Base-by-base conservation (phyloP, 768 basidiomycete species). In the Lentinula aciculospora region DNA sequence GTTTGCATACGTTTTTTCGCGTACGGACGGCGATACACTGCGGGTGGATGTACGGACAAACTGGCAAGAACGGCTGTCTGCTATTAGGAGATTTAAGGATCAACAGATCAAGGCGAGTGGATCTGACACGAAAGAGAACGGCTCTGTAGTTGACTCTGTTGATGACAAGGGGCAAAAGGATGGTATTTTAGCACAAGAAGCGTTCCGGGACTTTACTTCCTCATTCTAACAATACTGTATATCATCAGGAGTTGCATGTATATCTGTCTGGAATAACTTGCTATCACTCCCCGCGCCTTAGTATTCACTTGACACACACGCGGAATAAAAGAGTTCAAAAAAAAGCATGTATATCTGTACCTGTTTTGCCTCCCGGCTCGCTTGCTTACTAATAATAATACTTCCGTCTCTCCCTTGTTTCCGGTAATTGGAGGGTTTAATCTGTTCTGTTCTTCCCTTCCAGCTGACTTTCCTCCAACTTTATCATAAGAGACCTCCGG, bases 31-130 rank as follows among this genome's bases (percentile, higher is more conserved):
- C 44, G 91, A 92, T 63, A 90, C 86, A 8, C 71, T 71, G 58
- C 81, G 80, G 28, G 79, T 86, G 17, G 94, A 96, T 65, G 83
- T 92, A 64, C 86, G 84, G 68, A 94, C 93, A 3, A 94, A 94
- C 65, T 98, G 94, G 94, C 81, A 90, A 62, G 76, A 79, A 47
- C 82, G 94, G 50, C 68, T 95, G 62, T 84, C 90, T 64, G 79
- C 86, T 1, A 93, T 98, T 65, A 82, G 86, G 60, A 81, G 88
- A 53, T 89, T 92, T 70, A 76, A 73, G 64, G 75, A 64, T 17
- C 77, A 78, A 62, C 57, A 74, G 29, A 67, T 50, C 12, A 46
- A 53, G 37, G 49, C 39, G 10, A 47, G 3, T 28, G 44, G 15
- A 25, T 12, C 51, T 31, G n/a, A 46, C 10, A 8, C 19, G 17